Evolutionary conservation across 805 yeast genomes (phyloP).

Genomic region (Candida schatavii): DNA sequence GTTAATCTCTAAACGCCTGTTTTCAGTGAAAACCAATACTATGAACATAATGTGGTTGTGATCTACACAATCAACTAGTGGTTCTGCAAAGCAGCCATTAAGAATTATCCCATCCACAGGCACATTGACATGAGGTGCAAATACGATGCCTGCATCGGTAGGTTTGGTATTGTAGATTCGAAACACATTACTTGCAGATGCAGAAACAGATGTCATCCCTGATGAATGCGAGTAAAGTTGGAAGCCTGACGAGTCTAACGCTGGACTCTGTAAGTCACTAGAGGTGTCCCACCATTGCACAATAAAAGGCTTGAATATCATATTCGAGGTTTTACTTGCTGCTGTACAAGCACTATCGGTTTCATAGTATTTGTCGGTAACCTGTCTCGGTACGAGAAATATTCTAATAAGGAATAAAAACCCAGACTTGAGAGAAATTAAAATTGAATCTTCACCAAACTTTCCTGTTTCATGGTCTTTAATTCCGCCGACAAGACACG

Average conservation of each 20-base stretch:
- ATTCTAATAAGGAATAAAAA: slow-evolving; percentile 38
- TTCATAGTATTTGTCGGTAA: slow-evolving; percentile 20
- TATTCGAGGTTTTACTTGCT: slow-evolving; percentile 11
- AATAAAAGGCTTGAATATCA: slow-evolving; percentile 39
- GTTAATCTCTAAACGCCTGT: slow-evolving; percentile 33
- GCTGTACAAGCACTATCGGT: neutral
- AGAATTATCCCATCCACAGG: slow-evolving; percentile 40
- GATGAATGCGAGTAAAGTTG: slow-evolving; percentile 32
- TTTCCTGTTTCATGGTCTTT: slow-evolving; percentile 9
- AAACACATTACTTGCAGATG: slow-evolving; percentile 33
- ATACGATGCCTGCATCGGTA: slow-evolving; percentile 35
- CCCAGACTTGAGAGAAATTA: slow-evolving; percentile 40
- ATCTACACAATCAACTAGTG: slow-evolving; percentile 19
- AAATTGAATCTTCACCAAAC: slow-evolving; percentile 35
- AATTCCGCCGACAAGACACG: slow-evolving; percentile 25
- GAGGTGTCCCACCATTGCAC: slow-evolving; percentile 50
- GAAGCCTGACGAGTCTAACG: slow-evolving; percentile 20
- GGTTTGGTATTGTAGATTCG: slow-evolving; percentile 34
- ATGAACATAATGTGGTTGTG: slow-evolving; percentile 33
- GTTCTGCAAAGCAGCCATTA: slow-evolving; percentile 42
- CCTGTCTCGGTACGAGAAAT: slow-evolving; percentile 31
- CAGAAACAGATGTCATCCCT: slow-evolving; percentile 38
- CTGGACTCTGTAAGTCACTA: slow-evolving; percentile 10
- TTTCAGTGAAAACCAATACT: slow-evolving; percentile 33
- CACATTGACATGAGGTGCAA: slow-evolving; percentile 38